phyloP scores from a whole-genome alignment of 306 rosid genomes.

The Cucumis melo region DNA sequence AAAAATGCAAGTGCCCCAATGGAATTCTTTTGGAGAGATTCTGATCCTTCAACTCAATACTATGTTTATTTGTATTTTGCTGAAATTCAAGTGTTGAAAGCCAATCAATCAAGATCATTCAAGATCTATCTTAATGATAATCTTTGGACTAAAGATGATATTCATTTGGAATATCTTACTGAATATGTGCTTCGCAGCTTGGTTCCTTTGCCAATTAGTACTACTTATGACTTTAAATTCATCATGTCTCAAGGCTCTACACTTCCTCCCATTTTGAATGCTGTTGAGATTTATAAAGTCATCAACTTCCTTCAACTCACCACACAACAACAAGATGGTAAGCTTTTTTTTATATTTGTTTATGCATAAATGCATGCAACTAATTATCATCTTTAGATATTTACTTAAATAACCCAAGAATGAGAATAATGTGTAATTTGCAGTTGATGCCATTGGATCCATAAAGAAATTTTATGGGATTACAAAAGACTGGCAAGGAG shows the following conservation, averaged over 20 bases:
- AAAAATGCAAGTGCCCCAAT: constrained; percentile 5
- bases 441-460: constrained; percentile 22
- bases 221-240: neutral
- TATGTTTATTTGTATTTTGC: constrained; percentile 30
- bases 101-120: constrained; percentile 21
- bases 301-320: constrained; percentile 12
- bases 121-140: constrained; percentile 20
- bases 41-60: constrained; percentile 3
- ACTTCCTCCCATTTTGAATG: constrained; percentile 36
- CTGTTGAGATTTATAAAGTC: constrained; percentile 23
- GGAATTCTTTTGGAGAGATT: constrained; percentile 7
- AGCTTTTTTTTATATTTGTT: neutral
- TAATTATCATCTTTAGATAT: neutral
- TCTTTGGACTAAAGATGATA: neutral
- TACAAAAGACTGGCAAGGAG: constrained; percentile 32
- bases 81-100: constrained; percentile 11
- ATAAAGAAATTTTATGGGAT: constrained; percentile 10
- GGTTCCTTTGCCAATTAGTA: neutral
- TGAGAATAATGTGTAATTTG: neutral
- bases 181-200: neutral
- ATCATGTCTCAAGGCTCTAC: constrained; percentile 15
- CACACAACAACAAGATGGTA: constrained; percentile 28
- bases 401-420: neutral
- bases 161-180: neutral
- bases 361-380: neutral